Evolutionary conservation across 2,329 filamentous ascomycete species (phyloP).

Genomic region (Aspergillus sp.): DNA sequence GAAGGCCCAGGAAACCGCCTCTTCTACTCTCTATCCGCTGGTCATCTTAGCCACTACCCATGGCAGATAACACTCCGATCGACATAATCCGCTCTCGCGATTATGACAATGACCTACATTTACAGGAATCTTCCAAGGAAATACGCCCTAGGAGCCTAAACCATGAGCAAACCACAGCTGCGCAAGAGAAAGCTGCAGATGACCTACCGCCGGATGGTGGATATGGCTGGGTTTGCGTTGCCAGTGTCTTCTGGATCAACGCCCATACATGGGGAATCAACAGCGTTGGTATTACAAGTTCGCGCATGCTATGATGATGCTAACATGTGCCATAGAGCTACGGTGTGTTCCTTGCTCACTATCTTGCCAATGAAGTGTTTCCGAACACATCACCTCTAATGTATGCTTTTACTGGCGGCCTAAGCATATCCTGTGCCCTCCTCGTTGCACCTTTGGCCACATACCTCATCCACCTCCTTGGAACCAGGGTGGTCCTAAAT

Average conservation of each 20-base stretch:
- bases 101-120: slow-evolving; percentile 7
- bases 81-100: slow-evolving; percentile 29
- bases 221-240: slow-evolving; percentile 64
- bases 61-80: slow-evolving; percentile 34
- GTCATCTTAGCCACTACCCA: slow-evolving; percentile 9
- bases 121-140: slow-evolving; percentile 1
- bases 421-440: slow-evolving; percentile 59
- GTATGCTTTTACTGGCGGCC: slow-evolving; percentile 61
- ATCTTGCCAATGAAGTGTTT: slow-evolving; percentile 56
- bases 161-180: slow-evolving; percentile 9
- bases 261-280: slow-evolving; percentile 76
- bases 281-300: slow-evolving; percentile 45
- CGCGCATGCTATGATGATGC: not conserved
- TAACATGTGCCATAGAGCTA: slow-evolving; percentile 36
- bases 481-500: slow-evolving; percentile 55
- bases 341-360: slow-evolving; percentile 62
- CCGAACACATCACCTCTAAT: slow-evolving; percentile 54
- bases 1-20: not conserved
- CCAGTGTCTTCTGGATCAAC: slow-evolving; percentile 59
- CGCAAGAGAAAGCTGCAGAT: slow-evolving; percentile 27
- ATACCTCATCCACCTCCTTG: slow-evolving; percentile 51
- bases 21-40: not conserved
- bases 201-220: slow-evolving; percentile 54
- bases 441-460: slow-evolving; percentile 59
- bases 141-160: slow-evolving; percentile 3